Base-by-base conservation (phyloP, 306 rosid species). In the Morella rubra region DNA sequence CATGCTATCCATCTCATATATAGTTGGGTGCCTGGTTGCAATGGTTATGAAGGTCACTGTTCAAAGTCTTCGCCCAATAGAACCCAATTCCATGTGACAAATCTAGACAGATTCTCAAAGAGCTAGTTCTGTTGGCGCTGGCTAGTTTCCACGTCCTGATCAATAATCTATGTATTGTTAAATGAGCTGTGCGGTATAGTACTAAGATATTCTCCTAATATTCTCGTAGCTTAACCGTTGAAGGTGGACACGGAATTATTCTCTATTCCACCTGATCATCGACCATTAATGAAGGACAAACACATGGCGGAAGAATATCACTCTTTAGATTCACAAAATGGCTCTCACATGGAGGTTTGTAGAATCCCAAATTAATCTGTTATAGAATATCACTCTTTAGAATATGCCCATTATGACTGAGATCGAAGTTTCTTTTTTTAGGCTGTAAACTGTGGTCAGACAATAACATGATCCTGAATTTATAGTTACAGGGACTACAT, bases 201-300 rank as follows among this genome's bases (percentile, higher is more conserved):
- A 20, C 7, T 4, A 61, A 18, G 19, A 59, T 73, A 49, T 55
- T 82, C 78, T 75, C 54, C 14, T 18, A 55, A n/a, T 11, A 55
- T 27, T 49, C 66, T 24, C 50, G 42, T 8, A 76, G 19, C 74
- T 71, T 79, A 73, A 53, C 86, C 81, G 68, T 85, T 77, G 87
- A 85, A 79, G 52, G 89, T 89, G 91, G 90, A 75, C 12, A 3
- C 47, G 56, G 54, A 73, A 79, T 76, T 68, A 81, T 83, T 83
- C 45, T 49, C 45, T 67, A 27, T 32, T 6, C 62, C 27, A 55
- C 20, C 3, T 32, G 37, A 32, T 71, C 61, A 73, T 70, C 53
- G 51, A 15, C 42, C 82, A 69, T 44, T 72, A 32, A 32, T 32
- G 64, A 60, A 32, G 47, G 40, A 41, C 45, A 11, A 62, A 13